Evolutionary conservation across 768 basidiomycete species (phyloP).

Genomic region (Pisolithus microcarpus): DNA sequence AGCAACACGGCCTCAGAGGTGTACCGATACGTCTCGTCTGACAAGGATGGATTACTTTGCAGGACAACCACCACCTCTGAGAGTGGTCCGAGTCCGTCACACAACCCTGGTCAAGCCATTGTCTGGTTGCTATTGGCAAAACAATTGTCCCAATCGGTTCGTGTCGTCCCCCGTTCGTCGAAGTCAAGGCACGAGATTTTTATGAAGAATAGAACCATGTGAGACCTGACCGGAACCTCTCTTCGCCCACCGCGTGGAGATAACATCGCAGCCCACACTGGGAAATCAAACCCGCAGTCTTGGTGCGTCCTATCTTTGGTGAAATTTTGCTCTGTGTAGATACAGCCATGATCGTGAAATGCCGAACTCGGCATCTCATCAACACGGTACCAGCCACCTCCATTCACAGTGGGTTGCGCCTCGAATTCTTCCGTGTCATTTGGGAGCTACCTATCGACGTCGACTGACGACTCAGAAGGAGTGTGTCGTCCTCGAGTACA

Average conservation of each 20-base stretch:
- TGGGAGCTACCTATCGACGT: not conserved
- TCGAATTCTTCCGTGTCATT: not conserved
- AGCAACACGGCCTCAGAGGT: too few species aligned
- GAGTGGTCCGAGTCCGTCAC: too few species aligned
- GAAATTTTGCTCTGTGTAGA: conserved; percentile 24
- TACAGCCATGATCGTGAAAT: conserved; percentile 21
- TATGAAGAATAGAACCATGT: conserved; percentile 34
- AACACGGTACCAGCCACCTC: conserved; percentile 25
- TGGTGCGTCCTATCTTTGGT: conserved; percentile 27
- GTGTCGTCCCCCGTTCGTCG: conserved; percentile 29
- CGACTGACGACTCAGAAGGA: conserved; percentile 18
- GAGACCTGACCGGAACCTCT: not conserved
- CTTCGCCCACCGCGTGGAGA: not conserved
- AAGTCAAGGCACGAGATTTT: conserved; percentile 31
- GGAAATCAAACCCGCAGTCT: too few species aligned
- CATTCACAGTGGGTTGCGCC: conserved; percentile 14
- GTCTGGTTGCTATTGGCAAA: conserved; percentile 9
- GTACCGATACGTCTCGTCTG: too few species aligned
- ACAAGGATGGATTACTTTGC: too few species aligned
- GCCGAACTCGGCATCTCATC: conserved; percentile 29
- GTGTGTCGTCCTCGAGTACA: conserved; percentile 29
- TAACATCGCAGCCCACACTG: too few species aligned
- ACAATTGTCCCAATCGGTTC: conserved; percentile 31
- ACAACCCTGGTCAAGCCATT: too few species aligned
- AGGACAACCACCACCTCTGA: too few species aligned